Percentiles rank a stretch among this genome's conserved stretches.
phyloP scores from a whole-genome alignment of 2,329 filamentous ascomycete species.

The Albophoma yamanashiensis region DNA sequence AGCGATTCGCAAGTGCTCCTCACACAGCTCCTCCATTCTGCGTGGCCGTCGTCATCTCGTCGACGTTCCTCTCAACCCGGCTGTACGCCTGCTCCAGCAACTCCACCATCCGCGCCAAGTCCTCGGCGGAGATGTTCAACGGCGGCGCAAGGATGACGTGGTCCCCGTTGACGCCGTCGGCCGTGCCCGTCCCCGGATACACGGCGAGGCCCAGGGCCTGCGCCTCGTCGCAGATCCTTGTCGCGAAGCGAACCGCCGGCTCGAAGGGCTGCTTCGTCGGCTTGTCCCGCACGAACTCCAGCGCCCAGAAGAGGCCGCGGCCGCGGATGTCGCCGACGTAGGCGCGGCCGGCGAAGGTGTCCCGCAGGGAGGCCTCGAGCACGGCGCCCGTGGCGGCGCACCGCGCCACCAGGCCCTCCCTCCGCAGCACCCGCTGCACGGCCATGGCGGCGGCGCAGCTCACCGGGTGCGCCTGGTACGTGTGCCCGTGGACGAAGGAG shows the following conservation, averaged over 20 bases:
- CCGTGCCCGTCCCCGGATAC: slow-evolving; percentile 54
- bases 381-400: slow-evolving; percentile 41
- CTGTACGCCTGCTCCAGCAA: slow-evolving; percentile 6
- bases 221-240: slow-evolving; percentile 17
- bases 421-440: slow-evolving; percentile 46
- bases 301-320: slow-evolving; percentile 38
- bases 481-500: slow-evolving; percentile 43
- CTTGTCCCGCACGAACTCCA: slow-evolving; percentile 31
- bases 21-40: background rate
- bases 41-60: background rate
- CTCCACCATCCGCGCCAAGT: slow-evolving; percentile 8
- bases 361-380: slow-evolving; percentile 31
- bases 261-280: slow-evolving; percentile 24
- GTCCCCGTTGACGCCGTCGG: slow-evolving; percentile 51
- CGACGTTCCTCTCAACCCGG: slow-evolving; percentile 1
- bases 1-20: background rate
- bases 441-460: slow-evolving; percentile 52
- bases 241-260: slow-evolving; percentile 13
- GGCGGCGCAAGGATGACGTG: slow-evolving; percentile 63
- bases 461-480: slow-evolving; percentile 49
- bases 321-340: slow-evolving; percentile 53
- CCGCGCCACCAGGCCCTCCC: slow-evolving; percentile 48
- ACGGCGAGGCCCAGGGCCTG: slow-evolving; percentile 29
- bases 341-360: slow-evolving; percentile 29
- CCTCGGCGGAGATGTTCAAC: slow-evolving; percentile 43